Percentiles rank a stretch among this genome's conserved stretches.
Conservation (phyloP, 1,284 basidiomycete species). For the Grifola frondosa region DNA sequence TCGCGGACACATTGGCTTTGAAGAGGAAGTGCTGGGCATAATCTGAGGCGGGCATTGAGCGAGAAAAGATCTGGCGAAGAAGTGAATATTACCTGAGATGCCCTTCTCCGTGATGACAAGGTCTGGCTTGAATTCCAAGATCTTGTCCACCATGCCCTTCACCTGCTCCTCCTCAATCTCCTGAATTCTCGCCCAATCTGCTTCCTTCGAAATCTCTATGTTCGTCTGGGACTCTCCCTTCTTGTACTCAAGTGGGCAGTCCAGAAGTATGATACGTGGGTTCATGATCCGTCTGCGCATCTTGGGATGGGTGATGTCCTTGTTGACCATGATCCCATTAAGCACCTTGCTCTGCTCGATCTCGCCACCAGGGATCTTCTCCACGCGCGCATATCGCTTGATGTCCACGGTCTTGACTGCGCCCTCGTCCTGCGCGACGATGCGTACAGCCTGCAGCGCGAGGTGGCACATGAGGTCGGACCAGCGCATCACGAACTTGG, state of each 20-base stretch:
- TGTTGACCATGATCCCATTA: conserved; percentile 95
- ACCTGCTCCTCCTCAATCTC: conserved; percentile 98
- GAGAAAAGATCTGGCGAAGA: background rate
- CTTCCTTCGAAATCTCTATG: conserved; percentile 95
- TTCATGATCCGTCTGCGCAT: conserved; percentile 93
- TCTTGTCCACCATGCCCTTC: conserved; percentile 82
- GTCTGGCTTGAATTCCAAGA: conserved; percentile 95
- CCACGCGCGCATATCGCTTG: conserved; percentile 96
- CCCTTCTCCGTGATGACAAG: conserved; percentile 98
- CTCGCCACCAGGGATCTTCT: conserved; percentile 97
- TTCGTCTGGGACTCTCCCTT: conserved; percentile 99
- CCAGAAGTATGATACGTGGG: conserved; percentile 88
- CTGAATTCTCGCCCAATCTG: conserved; percentile 91
- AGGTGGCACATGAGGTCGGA: conserved; percentile 97
- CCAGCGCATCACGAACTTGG: conserved; percentile 97
- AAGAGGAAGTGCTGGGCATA: conserved; percentile 92
- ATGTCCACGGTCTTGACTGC: conserved; percentile 90
- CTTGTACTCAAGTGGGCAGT: conserved; percentile 98
- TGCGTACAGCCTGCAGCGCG: conserved; percentile 90
- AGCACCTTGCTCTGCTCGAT: conserved; percentile 92
- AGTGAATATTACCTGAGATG: conserved; percentile 69
- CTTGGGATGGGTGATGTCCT: conserved; percentile 97
- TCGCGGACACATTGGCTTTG: conserved; percentile 87
- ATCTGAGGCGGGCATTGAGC: conserved; percentile 48
- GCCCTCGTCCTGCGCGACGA: conserved; percentile 67